Evolutionary conservation across 306 rosid species (phyloP), one percentile per base, ranked within the genome.

Genomic region (Medicago lupulina): DNA sequence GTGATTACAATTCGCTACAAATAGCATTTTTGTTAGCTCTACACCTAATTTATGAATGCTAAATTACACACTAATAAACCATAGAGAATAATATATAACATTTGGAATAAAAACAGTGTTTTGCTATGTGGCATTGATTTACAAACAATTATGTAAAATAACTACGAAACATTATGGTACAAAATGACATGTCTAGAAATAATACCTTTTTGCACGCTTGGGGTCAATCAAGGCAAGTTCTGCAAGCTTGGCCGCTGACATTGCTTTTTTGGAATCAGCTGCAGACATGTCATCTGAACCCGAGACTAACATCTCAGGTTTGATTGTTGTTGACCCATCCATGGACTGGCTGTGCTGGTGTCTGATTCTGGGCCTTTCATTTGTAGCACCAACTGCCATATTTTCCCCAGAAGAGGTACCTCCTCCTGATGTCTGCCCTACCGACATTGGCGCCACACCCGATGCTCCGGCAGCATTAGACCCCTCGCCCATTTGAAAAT

Each of bases 271-370:
- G 58, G 96, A 80, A 83, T 91, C 96, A 66, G 83, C 86, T 21
- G 86, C 87, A 63, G 90, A 82, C 53, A 83, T 55, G 14, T 93
- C 98, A 5, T 91, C 98, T 9, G 93, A 86, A 63, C 91, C 89
- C 0, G 96, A 87, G 72, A 85, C 89, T 78, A 93, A 88, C 92
- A 89, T 82, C 83, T 89, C 96, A 4, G 96, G 88, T 70, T 87
- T 88, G 81, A 91, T 93, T 62, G 84, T 88, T 38, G 96, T 83
- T 10, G 97, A 91, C 51, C 97, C 98, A 81, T 94, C 98, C 98
- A 94, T 91, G 70, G 98, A 94, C 76, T 89, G 98, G 86, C 97
- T 91, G 66, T 94, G 98, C 80, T 93, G 98, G 84, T 93, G 98
- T 81, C 98, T 87, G 62, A 88, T 86, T 88, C 97, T 89, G 39